phyloP scores from a whole-genome alignment of 371 early-diverging fungal species.

The Syncephalastrum racemosum region DNA sequence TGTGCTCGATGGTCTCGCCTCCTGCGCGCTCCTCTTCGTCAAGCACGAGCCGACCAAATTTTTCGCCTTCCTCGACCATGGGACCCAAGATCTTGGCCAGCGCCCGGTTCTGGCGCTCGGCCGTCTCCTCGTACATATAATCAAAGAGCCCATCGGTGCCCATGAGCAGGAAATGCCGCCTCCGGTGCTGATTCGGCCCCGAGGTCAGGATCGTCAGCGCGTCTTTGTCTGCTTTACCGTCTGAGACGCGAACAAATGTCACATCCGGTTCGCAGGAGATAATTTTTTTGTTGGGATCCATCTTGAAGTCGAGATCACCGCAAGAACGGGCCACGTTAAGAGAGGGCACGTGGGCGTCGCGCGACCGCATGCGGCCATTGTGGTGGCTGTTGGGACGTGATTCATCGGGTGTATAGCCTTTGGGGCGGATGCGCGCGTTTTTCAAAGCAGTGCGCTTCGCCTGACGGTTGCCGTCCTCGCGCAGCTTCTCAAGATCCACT shows the following conservation, averaged over 20 bases:
- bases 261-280: conserved; percentile 64
- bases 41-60: conserved; percentile 37
- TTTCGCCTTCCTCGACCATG: conserved; percentile 54
- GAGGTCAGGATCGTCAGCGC: conserved; percentile 22
- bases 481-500: conserved; percentile 51
- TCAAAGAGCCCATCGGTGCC: conserved; percentile 52
- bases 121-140: conserved; percentile 53
- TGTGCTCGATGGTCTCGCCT: conserved; percentile 36
- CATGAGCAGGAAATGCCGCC: conserved; percentile 51
- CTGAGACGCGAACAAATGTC: conserved; percentile 50
- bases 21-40: conserved; percentile 33
- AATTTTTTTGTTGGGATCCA: conserved; percentile 53
- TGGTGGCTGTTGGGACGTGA: not conserved
- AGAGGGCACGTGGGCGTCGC: conserved; percentile 50
- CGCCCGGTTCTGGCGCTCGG: conserved; percentile 48
- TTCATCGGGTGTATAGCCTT: conserved; percentile 8
- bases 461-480: conserved; percentile 50
- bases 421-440: conserved; percentile 62
- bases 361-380: conserved; percentile 25
- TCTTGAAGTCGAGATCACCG: conserved; percentile 66
- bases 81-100: conserved; percentile 46
- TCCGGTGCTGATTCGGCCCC: conserved; percentile 25
- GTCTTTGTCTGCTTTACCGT: conserved; percentile 18
- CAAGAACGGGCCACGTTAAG: conserved; percentile 64
- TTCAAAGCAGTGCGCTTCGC: conserved; percentile 56